Evolutionary conservation across 306 rosid species (phyloP), one percentile per base, ranked within the genome.

Genomic region (Gastrolobium bilobum): DNA sequence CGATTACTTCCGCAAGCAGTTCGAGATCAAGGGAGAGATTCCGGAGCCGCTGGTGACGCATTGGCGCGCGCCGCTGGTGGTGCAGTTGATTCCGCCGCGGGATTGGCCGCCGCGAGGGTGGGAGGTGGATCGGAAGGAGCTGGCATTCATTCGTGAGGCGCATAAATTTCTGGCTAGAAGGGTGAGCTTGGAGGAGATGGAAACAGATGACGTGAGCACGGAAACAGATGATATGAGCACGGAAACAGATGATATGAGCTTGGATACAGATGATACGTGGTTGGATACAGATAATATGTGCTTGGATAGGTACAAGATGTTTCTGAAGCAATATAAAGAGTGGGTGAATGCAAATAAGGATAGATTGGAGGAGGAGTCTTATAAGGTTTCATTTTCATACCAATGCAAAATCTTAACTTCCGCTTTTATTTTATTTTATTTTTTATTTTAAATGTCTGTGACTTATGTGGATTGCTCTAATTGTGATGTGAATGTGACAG

Each of bases 21-120:
- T 90, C 15, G 96, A 95, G 76, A 85, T 89, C 7, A 93, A 91
- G 68, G 92, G 93, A 4, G 91, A 95, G 66, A 86, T 91, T 47
- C 99, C 96, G 48, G 91, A 81, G 42, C 91, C 94, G 48, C 69
- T 95, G 35, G 75, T 84, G 82, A 92, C 99, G 4, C 35, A 26
- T 0, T 95, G 99, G 99, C 66, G 84, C 0, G 86, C 78, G 0
- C 98, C 99, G 5, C 62, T 90, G 68, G 91, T 95, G 26, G 61
- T 89, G 15, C 84, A 88, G 30, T 86, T 79, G 9, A 85, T 95
- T 52, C 96, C 98, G 39, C 99, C 99, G 9, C 67, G 99, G 13
- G 99, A 95, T 79, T 95, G 99, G 99, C 99, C 99, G 3, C 99
- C 99, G 20, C 63, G 91, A 57, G 99, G 92, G 3, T 95, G 99